Evolutionary conservation across 2,329 filamentous ascomycete genomes (phyloP), one percentile per base, ranked within the genome.

Genomic region (Phaeosphaeriaceae sp.): DNA sequence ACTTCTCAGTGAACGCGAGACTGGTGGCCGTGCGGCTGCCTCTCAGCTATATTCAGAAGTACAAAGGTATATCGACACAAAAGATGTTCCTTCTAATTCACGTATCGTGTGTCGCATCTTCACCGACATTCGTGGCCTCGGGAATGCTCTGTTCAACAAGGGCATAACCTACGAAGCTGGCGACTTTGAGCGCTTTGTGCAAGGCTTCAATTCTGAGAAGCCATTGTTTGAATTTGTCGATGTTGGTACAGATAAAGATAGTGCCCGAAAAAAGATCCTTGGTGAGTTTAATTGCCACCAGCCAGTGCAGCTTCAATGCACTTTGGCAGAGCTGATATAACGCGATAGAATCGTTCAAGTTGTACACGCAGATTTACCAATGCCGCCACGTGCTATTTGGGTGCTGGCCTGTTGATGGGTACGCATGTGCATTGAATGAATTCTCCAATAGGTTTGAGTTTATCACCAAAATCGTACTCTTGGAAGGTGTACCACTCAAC

Each of bases 341-440:
- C 36, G 16, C 8, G 8, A n/a, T 54, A 83, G 82, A 82, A 56
- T 73, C 74, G 20, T 80, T 86, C 68, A 80, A 81, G 58, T 66
- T 83, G 39, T 77, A 81, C 66, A 71, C 84, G 42, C 75, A 80
- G 67, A 80, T 85, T 58, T 80, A 78, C 54, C 83, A 84, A 58
- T 87, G 84, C 62, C 82, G 81, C 44, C 82, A 84, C 47, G 79
- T 87, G 43, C 73, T 86, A 40, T 74, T 87, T 29, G 84, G 83
- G 7, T 84, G 83, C 66, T 81, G 81, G 12, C 79, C 82, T 50
- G 81, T 83, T 67, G 79, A 78, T 46, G 76, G 79, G 17, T 86
- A 84, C 64, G 77, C 78, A 18, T 74, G 75, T 9, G 70, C 81
- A 29, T 71, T 87, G 9, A 78, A 83, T 61, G 75, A 81, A 28